These are phyloP conservation scores for Meyerozyma carpophila DNA, from an alignment of 1,139 yeast species.

Conservation along the genomic window DNA sequence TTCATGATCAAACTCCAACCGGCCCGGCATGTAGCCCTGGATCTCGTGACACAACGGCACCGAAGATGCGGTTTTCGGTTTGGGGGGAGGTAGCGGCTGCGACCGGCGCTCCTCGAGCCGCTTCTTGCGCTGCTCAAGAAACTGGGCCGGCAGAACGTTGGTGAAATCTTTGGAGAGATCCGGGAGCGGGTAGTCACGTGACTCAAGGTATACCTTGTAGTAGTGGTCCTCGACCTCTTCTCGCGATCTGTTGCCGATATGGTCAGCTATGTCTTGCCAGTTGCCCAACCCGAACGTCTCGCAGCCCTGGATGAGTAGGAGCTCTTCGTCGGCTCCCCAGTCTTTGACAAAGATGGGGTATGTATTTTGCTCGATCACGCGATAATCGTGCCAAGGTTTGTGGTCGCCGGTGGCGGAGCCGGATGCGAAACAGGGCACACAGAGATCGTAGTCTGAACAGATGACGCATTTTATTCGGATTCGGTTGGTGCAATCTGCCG, in stretches of 20 bases:
- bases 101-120: slow-evolving; percentile 61
- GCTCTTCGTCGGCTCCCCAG: slow-evolving; percentile 99
- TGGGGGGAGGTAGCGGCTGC: slow-evolving; percentile 71
- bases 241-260: slow-evolving; percentile 85
- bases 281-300: slow-evolving; percentile 90
- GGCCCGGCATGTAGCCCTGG: slow-evolving; percentile 98
- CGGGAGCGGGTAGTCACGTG: slow-evolving; percentile 74
- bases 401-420: slow-evolving; percentile 81
- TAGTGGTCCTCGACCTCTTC: slow-evolving; percentile 91
- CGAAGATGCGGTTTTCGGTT: slow-evolving; percentile 82
- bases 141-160: slow-evolving; percentile 59
- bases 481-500: slow-evolving; percentile 89
- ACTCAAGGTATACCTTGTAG: slow-evolving; percentile 60
- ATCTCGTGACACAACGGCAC: slow-evolving; percentile 96
- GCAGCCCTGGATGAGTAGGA: slow-evolving; percentile 82
- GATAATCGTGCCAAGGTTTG: slow-evolving; percentile 91
- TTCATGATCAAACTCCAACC: slow-evolving; percentile 93
- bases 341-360: slow-evolving; percentile 85
- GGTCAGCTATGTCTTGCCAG: slow-evolving; percentile 96
- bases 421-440: slow-evolving; percentile 92
- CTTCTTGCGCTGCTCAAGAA: slow-evolving; percentile 61
- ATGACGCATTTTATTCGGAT: slow-evolving; percentile 89
- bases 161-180: slow-evolving; percentile 68
- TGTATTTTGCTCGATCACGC: slow-evolving; percentile 88
- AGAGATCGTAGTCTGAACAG: slow-evolving; percentile 87